Base-by-base conservation (phyloP, 2,329 filamentous ascomycete species). In the Paraconiothyrium brasiliense region DNA sequence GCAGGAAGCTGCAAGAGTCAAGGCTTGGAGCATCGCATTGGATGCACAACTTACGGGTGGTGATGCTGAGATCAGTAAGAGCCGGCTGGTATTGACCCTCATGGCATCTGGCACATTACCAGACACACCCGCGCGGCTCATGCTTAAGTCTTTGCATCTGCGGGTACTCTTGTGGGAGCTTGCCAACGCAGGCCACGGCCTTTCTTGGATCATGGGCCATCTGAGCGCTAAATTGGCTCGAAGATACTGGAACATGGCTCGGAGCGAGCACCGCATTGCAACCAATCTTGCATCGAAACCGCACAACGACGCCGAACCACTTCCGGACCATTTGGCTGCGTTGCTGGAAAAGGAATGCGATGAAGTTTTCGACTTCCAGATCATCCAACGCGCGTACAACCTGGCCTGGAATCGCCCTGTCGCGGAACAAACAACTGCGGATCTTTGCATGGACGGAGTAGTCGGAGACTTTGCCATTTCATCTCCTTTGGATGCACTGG, bases 31-130 rank as follows among this genome's bases (percentile, higher is more conserved):
- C 37, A 97, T 97, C 71, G 94, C 94, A 14, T 86, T 97, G 58
- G 94, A 98, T 78, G 93, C 94, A 30, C 94, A 97, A 77, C 85
- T 98, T 22, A 92, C 92, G 10, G 94, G 94, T 46, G 94, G 94
- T 14, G 94, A 97, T 78, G 87, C 90, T 9, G 92, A 97, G 76
- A 91, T 97, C 69, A 97, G 91, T 83, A 93, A 91, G 78, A 93
- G 92, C 77, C 89, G 94, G 54, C 84, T 97, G 35, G 87, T 94
- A 0, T 83, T 97, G 54, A 97, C 94, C 0, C 84, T 97, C 30
- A 89, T 97, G 71, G 93, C 94, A 9, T 96, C 94, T 1, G 90
- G 90, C 27, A 97, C 94, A 0, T 84, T 97, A 1, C 93, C 94
- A 11, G 89, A 92, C 61, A 95, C 92, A 0, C 93, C 94, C 1